A percentile compares a stretch with the other conserved stretches of the same genome.
Conservation (phyloP, 179 eudicot genomes). For the Camellia oleifera region DNA sequence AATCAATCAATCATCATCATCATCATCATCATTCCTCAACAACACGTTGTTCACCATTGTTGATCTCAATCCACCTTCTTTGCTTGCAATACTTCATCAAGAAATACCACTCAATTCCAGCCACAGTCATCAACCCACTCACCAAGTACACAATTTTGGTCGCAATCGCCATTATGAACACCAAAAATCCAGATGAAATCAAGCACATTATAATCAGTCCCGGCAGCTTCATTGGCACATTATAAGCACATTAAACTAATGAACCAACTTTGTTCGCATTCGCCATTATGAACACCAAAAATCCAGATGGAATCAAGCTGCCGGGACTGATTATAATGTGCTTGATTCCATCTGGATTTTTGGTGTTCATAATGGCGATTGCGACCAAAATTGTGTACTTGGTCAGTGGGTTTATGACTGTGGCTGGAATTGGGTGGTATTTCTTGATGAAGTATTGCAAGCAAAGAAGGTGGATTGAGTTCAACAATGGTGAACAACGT, state of each 20-base stretch:
- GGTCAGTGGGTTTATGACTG: conserved; percentile 67
- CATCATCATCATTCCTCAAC: not conserved
- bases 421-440: conserved; percentile 62
- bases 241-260: no score
- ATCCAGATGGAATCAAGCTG: conserved; percentile 7
- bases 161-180: conserved; percentile 68
- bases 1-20: no score
- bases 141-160: conserved; percentile 58
- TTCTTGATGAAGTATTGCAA: conserved; percentile 55
- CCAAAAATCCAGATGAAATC: conserved; percentile 63
- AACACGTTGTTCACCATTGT: not conserved
- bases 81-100: conserved; percentile 56
- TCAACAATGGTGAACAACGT: conserved; percentile 18
- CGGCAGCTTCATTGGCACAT: conserved; percentile 51
- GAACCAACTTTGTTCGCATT: no score
- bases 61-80: conserved; percentile 55
- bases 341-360: conserved; percentile 60
- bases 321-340: conserved; percentile 55
- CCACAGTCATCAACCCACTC: conserved; percentile 65
- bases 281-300: no score
- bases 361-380: conserved; percentile 64
- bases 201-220: conserved; percentile 54
- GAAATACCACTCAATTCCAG: conserved; percentile 62
- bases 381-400: conserved; percentile 63
- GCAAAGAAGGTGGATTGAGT: conserved; percentile 55